Conservation (phyloP, 1,284 basidiomycete species). For the Fomitopsis schrenkii region DNA sequence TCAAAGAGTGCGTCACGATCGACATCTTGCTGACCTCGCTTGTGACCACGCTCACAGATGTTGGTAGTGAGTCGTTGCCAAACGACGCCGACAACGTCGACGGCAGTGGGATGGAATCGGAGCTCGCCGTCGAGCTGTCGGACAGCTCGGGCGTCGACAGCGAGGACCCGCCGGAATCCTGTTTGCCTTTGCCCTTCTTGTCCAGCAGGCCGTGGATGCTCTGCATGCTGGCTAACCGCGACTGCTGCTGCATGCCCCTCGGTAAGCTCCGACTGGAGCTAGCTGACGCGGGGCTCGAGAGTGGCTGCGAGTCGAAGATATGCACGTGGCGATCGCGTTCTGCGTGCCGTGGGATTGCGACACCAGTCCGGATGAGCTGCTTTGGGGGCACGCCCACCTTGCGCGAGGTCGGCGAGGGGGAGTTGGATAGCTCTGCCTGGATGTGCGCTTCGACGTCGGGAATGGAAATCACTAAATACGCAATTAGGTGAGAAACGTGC, state of each 20-base stretch:
- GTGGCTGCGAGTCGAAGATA: constrained; percentile 74
- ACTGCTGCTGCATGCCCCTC: constrained; percentile 31
- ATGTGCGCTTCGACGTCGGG: constrained; percentile 73
- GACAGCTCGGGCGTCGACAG: constrained; percentile 20
- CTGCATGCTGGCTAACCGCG: constrained; percentile 21
- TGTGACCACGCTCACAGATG: constrained; percentile 30
- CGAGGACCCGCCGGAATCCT: constrained; percentile 10
- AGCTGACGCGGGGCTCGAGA: constrained; percentile 40
- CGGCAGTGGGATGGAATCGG: constrained; percentile 17
- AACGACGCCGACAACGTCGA: constrained; percentile 21
- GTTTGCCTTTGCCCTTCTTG: constrained; percentile 13
- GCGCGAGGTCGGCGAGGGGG: constrained; percentile 63
- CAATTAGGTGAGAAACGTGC: constrained; percentile 1
- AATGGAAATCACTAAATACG: constrained; percentile 66
- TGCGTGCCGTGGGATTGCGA: constrained; percentile 52
- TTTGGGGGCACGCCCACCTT: constrained; percentile 66
- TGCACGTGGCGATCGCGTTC: constrained; percentile 61
- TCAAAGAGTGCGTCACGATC: constrained; percentile 13
- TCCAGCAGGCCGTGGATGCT: constrained; percentile 16
- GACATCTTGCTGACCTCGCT: constrained; percentile 20
- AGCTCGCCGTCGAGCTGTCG: constrained; percentile 21
- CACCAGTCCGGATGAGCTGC: constrained; percentile 48
- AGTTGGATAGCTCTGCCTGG: constrained; percentile 56
- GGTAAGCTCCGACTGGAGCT: constrained; percentile 34
- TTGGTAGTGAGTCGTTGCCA: constrained; percentile 27